A percentile compares a stretch with the other conserved stretches of the same genome.
Evolutionary conservation across 331 rosid genomes (phyloP).

Genomic region (Malus hybrid): DNA sequence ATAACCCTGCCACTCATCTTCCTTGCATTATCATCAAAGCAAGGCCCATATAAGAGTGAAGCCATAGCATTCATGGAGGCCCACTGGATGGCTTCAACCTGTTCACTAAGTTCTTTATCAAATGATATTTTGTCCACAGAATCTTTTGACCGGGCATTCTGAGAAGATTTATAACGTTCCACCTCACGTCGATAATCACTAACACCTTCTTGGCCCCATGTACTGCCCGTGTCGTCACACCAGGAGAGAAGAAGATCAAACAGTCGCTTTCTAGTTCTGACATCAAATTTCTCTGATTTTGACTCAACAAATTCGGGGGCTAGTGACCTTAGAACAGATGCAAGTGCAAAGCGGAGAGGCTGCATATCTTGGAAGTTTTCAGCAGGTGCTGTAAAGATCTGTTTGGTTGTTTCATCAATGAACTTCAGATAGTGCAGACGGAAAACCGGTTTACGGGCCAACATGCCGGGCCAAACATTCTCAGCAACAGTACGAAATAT

Average conservation of each 20-base stretch:
- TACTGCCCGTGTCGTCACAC: conserved; percentile 78
- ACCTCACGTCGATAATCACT: conserved; percentile 96
- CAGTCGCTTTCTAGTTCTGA: conserved; percentile 83
- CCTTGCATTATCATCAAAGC: conserved; percentile 99
- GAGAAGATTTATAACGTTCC: conserved; percentile 97
- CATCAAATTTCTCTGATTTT: conserved; percentile 87
- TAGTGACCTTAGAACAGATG: conserved; percentile 87
- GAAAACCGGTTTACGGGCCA: conserved; percentile 72
- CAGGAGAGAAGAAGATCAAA: conserved; percentile 95
- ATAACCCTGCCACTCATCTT: conserved; percentile 98
- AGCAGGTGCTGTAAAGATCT: conserved; percentile 51
- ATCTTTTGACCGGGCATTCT: conserved; percentile 92
- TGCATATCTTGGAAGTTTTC: conserved; percentile 95
- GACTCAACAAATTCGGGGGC: conserved; percentile 99
- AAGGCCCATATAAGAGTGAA: conserved; percentile 92
- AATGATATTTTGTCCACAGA: conserved; percentile 92
- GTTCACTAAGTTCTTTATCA: conserved; percentile 96
- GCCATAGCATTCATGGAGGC: conserved; percentile 98
- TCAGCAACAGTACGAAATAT: conserved; percentile 95
- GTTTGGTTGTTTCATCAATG: conserved; percentile 78
- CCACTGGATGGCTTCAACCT: conserved; percentile 98
- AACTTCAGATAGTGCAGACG: conserved; percentile 87
- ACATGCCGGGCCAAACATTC: conserved; percentile 96
- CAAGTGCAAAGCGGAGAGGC: conserved; percentile 94
- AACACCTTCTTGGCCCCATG: conserved; percentile 82